Base-by-base conservation (phyloP, 2,329 filamentous ascomycete species). In the Byssochlamys sp. region DNA sequence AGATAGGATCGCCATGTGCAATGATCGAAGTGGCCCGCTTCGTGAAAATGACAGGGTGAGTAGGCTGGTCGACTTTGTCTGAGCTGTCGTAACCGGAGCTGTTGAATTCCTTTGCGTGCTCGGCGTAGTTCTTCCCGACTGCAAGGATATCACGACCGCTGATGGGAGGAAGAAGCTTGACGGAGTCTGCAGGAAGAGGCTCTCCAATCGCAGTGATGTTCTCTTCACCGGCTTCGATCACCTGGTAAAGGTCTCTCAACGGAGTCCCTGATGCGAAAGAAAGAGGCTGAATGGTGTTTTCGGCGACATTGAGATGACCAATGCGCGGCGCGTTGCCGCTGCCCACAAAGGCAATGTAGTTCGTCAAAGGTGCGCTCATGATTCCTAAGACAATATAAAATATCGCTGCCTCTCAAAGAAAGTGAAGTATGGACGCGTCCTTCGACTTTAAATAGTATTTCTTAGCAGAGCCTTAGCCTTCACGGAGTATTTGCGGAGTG, bases 71-170 rank as follows among this genome's bases (percentile, higher is more conserved):
- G 0, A 73, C 69, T 61, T 82, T 83, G 61, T 84, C 81, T 4
- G 75, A 80, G 57, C 74, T 76, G 64, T 84, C 81, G 61, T 77
- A 84, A 0, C 81, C 81, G 1, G 77, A 80, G 10, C 68, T 73
- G 62, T 83, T 81, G 69, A 84, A 84, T 59, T 84, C 81, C 55
- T 76, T 79, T 1, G 81, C 81, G 63, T 84, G 81, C 48, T 81
- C 80, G 31, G 72, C 69, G 61, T 84, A 84, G 61, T 83, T 84
- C 64, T 84, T 82, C 28, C 81, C 80, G 1, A 84, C 78, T 52
- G 79, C 75, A 1, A 83, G 73, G n/a, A 83, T 69, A 64, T 83
- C 80, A 27, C 80, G 73, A 5, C 74, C 75, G 24, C 67, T 70
- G 49, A 82, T 73, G 0, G 79, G 77, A 2, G 80, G 70, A 0